Conservation (phyloP, 2,329 filamentous ascomycete genomes). For the Calonectria hongkongensis region DNA sequence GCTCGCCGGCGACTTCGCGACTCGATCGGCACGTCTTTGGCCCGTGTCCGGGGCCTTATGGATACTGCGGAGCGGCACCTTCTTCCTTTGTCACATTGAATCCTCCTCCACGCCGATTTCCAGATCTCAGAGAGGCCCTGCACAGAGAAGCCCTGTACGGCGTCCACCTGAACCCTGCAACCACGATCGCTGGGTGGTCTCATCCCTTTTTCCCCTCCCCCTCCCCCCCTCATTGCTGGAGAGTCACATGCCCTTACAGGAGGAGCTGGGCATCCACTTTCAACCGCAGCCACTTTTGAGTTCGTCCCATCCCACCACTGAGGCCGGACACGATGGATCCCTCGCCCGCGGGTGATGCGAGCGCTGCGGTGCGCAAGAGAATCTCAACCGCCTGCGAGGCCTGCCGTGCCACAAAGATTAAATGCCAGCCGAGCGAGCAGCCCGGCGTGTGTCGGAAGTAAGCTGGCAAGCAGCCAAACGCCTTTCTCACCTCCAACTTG, state of each 20-base stretch:
- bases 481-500: not conserved
- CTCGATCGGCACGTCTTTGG: conserved; percentile 39
- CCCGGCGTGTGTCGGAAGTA: conserved; percentile 72
- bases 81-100: not conserved
- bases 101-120: not conserved
- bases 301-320: not conserved
- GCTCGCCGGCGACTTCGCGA: conserved; percentile 25
- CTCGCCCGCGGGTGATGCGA: conserved; percentile 39
- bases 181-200: not conserved
- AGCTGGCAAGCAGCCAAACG: conserved; percentile 5
- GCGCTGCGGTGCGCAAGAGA: conserved; percentile 50
- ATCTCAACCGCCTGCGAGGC: conserved; percentile 71
- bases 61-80: not conserved
- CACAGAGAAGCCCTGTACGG: not conserved
- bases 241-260: not conserved
- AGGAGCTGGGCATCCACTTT: no score
- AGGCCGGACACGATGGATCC: conserved; percentile 43
- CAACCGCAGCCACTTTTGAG: conserved; percentile 2
- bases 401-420: conserved; percentile 72
- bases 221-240: not conserved
- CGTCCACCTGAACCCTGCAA: not conserved
- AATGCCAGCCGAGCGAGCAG: conserved; percentile 69
- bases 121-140: conserved; percentile 2
- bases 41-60: conserved; percentile 33
- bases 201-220: not conserved